Evolutionary conservation across 345 rosid species (phyloP), one percentile per base, ranked within the genome.

Genomic region (Eucalyptus shirleyi): DNA sequence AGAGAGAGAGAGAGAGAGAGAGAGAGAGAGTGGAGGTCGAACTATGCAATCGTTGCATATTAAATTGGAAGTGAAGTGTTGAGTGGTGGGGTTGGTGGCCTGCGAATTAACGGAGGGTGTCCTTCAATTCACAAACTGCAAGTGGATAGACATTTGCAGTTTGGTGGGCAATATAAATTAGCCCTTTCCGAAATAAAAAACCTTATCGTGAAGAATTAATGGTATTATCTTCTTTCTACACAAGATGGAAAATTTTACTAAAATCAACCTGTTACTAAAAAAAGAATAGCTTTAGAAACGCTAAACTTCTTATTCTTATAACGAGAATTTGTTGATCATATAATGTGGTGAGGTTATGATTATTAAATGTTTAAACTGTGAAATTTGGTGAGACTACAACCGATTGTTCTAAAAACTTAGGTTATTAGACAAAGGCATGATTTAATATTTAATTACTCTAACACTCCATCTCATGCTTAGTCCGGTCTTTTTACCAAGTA

Each of bases 391-490:
- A 53, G 59, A 53, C 0, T 2, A 53, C 0, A 19, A 19, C 2
- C 1, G 1, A 53, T 8, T 19, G 4, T 53, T 53, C 2, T 19
- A 53, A 53, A 53, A 53, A 19, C 24, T 53, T 8, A 53, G 2
- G 2, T 19, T 53, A 53, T 8, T 19, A 53, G 26, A 53, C 0
- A 1, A 53, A 53, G 0, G 5, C 4, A 0, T 19, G 10, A 2
- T 53, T 53, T 53, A 19, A 19, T 53, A 53, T 7, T 18, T 7
- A 51, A 51, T 51, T 7, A 51, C 55, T 51, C 55, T 51, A 51
- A 51, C 9, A 51, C 55, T 51, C 23, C 9, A 51, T 67, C 12
- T 67, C 12, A 53, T 53, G 1, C 4, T 53, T 53, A 53, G 56
- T 19, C 56, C 24, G 0, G 56, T 53, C 56, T 53, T 53, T 19